Base-by-base conservation (phyloP, 78 protist species). In the Kipferlia bialata region DNA sequence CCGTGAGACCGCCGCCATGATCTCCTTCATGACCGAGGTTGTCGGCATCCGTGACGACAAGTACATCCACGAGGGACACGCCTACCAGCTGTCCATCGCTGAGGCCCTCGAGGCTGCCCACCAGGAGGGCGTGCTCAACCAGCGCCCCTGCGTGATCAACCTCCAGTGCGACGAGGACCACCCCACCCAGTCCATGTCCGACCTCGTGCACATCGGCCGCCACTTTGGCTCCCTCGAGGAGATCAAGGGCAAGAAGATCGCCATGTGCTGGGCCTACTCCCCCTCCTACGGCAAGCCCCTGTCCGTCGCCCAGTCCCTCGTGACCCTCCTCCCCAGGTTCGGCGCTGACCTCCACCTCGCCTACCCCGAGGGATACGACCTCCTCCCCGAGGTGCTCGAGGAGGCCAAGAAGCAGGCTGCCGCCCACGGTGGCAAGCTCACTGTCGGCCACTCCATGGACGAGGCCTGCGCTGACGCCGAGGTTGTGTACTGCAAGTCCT, bases 111-210 rank as follows among this genome's bases (percentile, higher is more conserved):
- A 54, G 5, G 78, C 7, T 1, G 82, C 78, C 31, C 29, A 29
- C 62, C 31, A 69, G 31, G 32, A 37, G 24, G 78, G 82, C n/a
- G 78, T 78, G n/a, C 68, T 78, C 17, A 34, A 63, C 64, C 39
- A 66, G 45, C 24, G 56, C 37, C 82, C 82, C 20, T 5, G 22
- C 32, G 1, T 78, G 36, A 39, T 78, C 60, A 69, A 78, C 45
- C 41, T 78, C 18, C 82, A 78, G 59, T 69, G 69, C 69, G 82
- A 78, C 62, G 77, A 70, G 44, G 82, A 78, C 57, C 82, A 78
- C 51, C 69, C 78, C 28, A 69, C 82, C 29, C 82, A 78, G 61
- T n/a, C 82, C 29, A 58, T 78, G 67, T 6, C 62, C 7, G 82
- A 78, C 51, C 57, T 78, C 16, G 1, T 78, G 17, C 82, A 78